A percentile compares a stretch with the other conserved stretches of the same genome.
Conservation (phyloP, 225 moss, liverwort and hornwort genomes). For the Anthoceros angustus region DNA sequence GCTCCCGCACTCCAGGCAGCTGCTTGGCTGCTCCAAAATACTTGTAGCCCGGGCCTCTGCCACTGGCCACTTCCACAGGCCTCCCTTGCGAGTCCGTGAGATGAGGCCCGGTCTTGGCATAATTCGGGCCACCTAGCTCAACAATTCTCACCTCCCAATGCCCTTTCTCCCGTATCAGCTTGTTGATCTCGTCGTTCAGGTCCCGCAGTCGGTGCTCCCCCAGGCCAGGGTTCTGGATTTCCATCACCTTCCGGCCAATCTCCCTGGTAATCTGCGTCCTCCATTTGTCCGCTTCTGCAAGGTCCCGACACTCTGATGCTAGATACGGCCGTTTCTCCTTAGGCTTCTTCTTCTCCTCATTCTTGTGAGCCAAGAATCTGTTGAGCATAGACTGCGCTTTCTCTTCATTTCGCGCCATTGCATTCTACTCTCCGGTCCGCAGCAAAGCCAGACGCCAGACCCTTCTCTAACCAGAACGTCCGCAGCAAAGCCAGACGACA, state of each 20-base stretch:
- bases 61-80: slow-evolving; percentile 81
- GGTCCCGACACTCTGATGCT: slow-evolving; percentile 90
- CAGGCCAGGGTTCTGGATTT: slow-evolving; percentile 86
- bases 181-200: slow-evolving; percentile 93
- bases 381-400: slow-evolving; percentile 99
- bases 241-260: slow-evolving; percentile 98
- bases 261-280: slow-evolving; percentile 94
- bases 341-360: slow-evolving; percentile 97
- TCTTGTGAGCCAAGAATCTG: slow-evolving; percentile 83
- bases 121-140: slow-evolving; percentile 97
- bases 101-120: slow-evolving; percentile 76
- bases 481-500: no score
- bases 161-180: slow-evolving; percentile 91
- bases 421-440: no score
- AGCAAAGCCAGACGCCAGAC: no score
- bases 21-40: slow-evolving; percentile 97
- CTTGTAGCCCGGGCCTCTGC: slow-evolving; percentile 86
- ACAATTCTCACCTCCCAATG: slow-evolving; percentile 91
- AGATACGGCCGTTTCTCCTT: slow-evolving; percentile 90
- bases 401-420: slow-evolving; percentile 98
- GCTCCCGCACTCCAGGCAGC: slow-evolving; percentile 89
- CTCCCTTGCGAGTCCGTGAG: slow-evolving; percentile 72
- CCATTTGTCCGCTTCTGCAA: slow-evolving; percentile 98
- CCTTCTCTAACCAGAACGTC: no score
- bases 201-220: slow-evolving; percentile 92